These are phyloP conservation scores for Solanum bulbocastanum DNA, from an alignment of 257 asterid genomes.

Conservation along the genomic window DNA sequence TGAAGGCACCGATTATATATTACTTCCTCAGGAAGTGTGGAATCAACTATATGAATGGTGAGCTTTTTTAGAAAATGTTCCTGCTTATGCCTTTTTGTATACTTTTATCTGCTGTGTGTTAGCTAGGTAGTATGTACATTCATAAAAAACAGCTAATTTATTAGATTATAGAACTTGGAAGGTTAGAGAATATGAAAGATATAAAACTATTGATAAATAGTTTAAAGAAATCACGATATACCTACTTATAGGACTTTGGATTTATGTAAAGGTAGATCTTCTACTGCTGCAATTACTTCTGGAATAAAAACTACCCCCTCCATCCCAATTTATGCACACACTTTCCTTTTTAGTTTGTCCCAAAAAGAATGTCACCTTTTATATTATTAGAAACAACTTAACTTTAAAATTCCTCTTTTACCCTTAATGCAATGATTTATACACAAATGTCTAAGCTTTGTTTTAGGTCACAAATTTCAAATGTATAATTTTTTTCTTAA, in stretches of 20 bases:
- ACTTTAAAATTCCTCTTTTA: neutral
- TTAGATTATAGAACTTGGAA: neutral
- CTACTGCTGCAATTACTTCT: neutral
- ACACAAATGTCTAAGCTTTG: neutral
- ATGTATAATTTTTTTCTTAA: neutral
- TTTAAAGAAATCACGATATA: neutral
- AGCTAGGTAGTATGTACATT: neutral
- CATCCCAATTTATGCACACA: neutral
- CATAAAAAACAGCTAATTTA: neutral
- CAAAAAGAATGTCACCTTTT: neutral
- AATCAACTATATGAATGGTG: conserved; percentile 70
- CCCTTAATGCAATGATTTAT: neutral
- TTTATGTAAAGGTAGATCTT: neutral
- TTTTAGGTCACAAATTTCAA: neutral
- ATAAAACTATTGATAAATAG: neutral
- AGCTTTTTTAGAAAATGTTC: neutral
- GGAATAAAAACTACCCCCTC: neutral
- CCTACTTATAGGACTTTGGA: neutral
- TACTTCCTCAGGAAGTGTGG: conserved; percentile 90
- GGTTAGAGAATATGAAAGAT: neutral
- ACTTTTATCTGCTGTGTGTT: neutral
- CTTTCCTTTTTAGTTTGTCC: neutral
- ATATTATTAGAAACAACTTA: neutral
- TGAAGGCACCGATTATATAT: conserved; percentile 96
- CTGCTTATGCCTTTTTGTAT: neutral